A percentile compares a stretch with the other conserved stretches of the same genome.
Evolutionary conservation across 768 basidiomycete species (phyloP).

Genomic region (Auriscalpium vulgare): DNA sequence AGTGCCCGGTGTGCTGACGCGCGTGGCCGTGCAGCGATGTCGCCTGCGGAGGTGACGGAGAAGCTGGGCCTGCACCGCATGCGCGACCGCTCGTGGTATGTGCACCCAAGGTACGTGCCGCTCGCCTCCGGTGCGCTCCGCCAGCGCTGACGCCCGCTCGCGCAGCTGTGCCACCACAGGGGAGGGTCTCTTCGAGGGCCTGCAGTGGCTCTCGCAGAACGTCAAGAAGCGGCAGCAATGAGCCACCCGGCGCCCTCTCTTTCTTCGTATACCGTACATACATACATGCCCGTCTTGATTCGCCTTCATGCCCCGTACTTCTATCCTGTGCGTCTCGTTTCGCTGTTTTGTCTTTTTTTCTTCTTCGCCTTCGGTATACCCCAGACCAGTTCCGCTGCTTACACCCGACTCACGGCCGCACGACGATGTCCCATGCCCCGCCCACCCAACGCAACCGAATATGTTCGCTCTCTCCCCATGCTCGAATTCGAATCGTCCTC

Average conservation of each 20-base stretch:
- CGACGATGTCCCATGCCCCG: constrained; percentile 5
- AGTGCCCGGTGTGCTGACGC: not conserved
- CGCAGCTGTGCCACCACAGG: constrained; percentile 90
- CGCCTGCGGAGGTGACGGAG: constrained; percentile 98
- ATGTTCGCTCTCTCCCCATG: not conserved
- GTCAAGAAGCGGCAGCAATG: constrained; percentile 87
- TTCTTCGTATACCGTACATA: not conserved
- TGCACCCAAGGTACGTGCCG: constrained; percentile 82
- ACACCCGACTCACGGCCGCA: constrained; percentile 10
- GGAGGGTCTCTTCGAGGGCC: constrained; percentile 93
- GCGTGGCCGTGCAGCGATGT: constrained; percentile 63
- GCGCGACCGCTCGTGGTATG: constrained; percentile 98
- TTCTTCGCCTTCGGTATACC: constrained; percentile 17
- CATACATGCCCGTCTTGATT: not conserved
- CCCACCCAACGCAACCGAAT: not conserved
- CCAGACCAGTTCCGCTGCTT: constrained; percentile 19
- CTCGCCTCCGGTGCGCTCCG: not conserved
- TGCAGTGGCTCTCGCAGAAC: constrained; percentile 96
- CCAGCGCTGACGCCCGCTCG: not conserved
- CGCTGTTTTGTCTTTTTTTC: constrained; percentile 5
- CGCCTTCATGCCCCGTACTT: constrained; percentile 1
- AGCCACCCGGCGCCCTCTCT: constrained; percentile 12
- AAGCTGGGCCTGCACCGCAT: constrained; percentile 92
- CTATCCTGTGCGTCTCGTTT: not conserved
- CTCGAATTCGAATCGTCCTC: not conserved